These are phyloP conservation scores for Candida easanensis DNA, from an alignment of 805 yeast species.

Conservation along the genomic window DNA sequence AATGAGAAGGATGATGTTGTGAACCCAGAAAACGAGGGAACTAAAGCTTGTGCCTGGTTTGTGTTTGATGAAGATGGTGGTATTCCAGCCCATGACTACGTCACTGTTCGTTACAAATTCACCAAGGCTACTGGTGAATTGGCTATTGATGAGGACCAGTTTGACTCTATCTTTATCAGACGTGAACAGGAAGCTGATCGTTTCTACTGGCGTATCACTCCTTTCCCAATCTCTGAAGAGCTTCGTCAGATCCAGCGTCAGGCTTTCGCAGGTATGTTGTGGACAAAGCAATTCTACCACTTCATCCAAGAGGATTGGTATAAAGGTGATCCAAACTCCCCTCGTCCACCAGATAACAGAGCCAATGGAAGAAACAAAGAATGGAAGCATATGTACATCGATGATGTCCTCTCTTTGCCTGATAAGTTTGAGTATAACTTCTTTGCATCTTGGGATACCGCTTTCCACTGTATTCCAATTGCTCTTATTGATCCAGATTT, in stretches of 20 bases:
- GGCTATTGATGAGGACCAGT: conserved; percentile 59
- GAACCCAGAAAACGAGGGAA: conserved; percentile 71
- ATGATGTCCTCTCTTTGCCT: conserved; percentile 84
- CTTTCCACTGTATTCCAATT: conserved; percentile 89
- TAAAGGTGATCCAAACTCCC: conserved; percentile 77
- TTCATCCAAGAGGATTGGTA: conserved; percentile 86
- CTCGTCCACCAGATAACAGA: conserved; percentile 77
- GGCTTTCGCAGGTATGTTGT: conserved; percentile 88
- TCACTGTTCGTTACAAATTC: conserved; percentile 76
- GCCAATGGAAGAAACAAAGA: conserved; percentile 85
- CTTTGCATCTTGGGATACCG: conserved; percentile 96
- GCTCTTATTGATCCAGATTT: conserved; percentile 93
- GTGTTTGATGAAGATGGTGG: conserved; percentile 73
- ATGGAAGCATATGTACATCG: conserved; percentile 87
- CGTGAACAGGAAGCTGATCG: conserved; percentile 90
- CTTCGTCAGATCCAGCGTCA: conserved; percentile 84
- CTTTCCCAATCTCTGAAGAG: conserved; percentile 78
- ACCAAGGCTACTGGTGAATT: conserved; percentile 36
- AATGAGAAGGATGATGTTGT: conserved; percentile 56
- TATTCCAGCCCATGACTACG: conserved; percentile 84
- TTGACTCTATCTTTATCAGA: conserved; percentile 64
- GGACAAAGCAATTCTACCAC: conserved; percentile 92
- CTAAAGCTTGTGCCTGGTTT: conserved; percentile 84
- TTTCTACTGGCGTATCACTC: conserved; percentile 85
- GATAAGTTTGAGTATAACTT: conserved; percentile 97